These are phyloP conservation scores for Mortierella sp. DNA, from an alignment of 371 early-diverging fungal genomes.

Conservation along the genomic window DNA sequence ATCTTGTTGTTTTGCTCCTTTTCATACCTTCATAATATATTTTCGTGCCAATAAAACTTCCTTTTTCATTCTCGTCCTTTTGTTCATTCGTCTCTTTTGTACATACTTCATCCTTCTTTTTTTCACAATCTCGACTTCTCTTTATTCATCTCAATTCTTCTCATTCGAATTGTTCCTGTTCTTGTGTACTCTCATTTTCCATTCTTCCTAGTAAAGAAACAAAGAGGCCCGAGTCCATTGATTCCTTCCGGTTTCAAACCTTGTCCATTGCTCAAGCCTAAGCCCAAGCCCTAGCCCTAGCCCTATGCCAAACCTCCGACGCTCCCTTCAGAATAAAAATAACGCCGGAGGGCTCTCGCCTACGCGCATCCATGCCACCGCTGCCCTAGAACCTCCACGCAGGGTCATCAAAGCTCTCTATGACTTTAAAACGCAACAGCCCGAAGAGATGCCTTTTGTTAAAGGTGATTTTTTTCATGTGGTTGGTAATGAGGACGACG, in stretches of 20 bases:
- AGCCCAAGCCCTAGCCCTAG: background rate
- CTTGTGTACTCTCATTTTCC: background rate
- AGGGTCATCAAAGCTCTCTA: constrained; percentile 88
- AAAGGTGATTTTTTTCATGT: constrained; percentile 95
- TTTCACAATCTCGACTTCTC: background rate
- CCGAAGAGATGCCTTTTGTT: constrained; percentile 82
- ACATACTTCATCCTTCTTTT: background rate
- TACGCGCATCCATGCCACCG: constrained; percentile 29
- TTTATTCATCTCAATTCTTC: background rate
- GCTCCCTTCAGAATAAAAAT: constrained; percentile 43
- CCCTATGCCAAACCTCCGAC: constrained; percentile 39
- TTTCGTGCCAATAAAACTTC: constrained; percentile 2
- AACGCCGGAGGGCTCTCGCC: constrained; percentile 39
- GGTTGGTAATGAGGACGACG: constrained; percentile 80
- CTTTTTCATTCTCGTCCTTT: constrained; percentile 3
- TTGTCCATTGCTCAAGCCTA: background rate
- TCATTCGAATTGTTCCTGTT: background rate
- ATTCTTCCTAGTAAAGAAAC: background rate
- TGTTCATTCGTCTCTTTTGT: background rate
- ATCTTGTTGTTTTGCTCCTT: constrained; percentile 7
- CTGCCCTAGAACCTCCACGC: constrained; percentile 73
- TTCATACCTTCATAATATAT: background rate
- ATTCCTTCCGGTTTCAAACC: constrained; percentile 5
- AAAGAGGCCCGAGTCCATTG: constrained; percentile 1
- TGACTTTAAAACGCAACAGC: constrained; percentile 75